These are phyloP conservation scores for Triglochin maritima DNA, from an alignment of 106 monocot genomes.

Conservation along the genomic window DNA sequence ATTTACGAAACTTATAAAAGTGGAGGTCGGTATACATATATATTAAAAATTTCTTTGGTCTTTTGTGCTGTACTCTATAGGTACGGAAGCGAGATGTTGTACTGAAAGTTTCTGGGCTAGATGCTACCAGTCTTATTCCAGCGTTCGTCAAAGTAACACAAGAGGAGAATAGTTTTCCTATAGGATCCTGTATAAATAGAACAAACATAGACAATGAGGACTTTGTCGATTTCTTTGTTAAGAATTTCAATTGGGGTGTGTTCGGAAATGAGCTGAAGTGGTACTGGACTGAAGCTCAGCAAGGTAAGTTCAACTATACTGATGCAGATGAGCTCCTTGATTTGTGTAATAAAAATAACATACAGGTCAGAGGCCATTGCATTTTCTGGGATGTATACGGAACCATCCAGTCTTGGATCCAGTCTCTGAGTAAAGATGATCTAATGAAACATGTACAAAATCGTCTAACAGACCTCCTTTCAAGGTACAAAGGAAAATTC, in stretches of 20 bases:
- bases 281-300: slow-evolving; percentile 66
- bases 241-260: slow-evolving; percentile 96
- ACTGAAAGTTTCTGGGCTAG: slow-evolving; percentile 47
- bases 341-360: slow-evolving; percentile 52
- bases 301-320: slow-evolving; percentile 59
- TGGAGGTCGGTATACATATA: neutral
- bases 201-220: slow-evolving; percentile 83
- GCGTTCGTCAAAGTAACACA: slow-evolving; percentile 52
- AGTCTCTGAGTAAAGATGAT: slow-evolving; percentile 42
- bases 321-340: slow-evolving; percentile 80
- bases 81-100: slow-evolving; percentile 77
- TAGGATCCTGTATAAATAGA: slow-evolving; percentile 66
- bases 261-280: slow-evolving; percentile 94
- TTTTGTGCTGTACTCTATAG: slow-evolving; percentile 19
- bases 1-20: neutral
- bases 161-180: slow-evolving; percentile 65
- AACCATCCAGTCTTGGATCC: slow-evolving; percentile 67
- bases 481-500: slow-evolving; percentile 67
- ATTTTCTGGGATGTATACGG: slow-evolving; percentile 94
- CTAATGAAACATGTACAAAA: slow-evolving; percentile 47
- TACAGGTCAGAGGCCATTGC: slow-evolving; percentile 64
- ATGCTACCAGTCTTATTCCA: slow-evolving; percentile 9
- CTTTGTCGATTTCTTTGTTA: slow-evolving; percentile 71
- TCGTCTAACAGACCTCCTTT: slow-evolving; percentile 46
- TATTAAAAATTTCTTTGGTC: neutral